These are phyloP conservation scores for Podila verticillata DNA, from an alignment of 192 early-diverging fungal species.

Conservation along the genomic window DNA sequence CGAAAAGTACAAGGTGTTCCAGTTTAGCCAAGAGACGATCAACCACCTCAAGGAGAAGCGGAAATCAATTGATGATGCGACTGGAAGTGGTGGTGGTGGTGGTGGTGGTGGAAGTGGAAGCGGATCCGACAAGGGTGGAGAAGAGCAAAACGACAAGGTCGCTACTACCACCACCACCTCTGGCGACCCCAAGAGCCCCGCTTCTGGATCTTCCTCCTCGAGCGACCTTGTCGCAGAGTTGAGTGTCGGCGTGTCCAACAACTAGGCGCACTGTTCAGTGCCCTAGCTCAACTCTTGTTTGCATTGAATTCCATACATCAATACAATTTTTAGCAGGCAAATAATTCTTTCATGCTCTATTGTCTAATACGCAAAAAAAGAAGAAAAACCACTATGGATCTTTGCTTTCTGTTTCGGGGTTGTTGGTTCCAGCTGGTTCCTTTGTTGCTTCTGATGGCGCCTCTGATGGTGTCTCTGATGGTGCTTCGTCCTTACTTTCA, in stretches of 20 bases:
- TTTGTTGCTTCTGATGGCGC: neutral
- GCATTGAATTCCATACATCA: no score
- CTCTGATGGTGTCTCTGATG: neutral
- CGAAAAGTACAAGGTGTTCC: conserved; percentile 24
- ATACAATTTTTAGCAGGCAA: no score
- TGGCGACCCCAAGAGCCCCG: neutral
- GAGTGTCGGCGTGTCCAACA: no score
- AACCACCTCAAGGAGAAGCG: conserved; percentile 32
- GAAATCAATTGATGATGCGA: neutral
- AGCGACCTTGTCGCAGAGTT: neutral
- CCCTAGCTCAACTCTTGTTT: no score
- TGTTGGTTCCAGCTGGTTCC: neutral
- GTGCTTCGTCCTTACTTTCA: neutral
- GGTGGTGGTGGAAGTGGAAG: neutral
- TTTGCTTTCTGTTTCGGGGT: no score
- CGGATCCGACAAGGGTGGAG: neutral
- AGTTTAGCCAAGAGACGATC: conserved; percentile 19
- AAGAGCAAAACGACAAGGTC: neutral
- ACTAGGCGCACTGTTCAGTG: no score
- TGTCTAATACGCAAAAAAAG: no score
- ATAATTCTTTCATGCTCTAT: no score
- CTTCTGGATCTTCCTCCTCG: neutral
- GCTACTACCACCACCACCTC: neutral
- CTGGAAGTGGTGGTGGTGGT: neutral
- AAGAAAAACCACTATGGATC: no score